Evolutionary conservation across 2,329 filamentous ascomycete species (phyloP).

Genomic region (Plenodomus lindquistii): DNA sequence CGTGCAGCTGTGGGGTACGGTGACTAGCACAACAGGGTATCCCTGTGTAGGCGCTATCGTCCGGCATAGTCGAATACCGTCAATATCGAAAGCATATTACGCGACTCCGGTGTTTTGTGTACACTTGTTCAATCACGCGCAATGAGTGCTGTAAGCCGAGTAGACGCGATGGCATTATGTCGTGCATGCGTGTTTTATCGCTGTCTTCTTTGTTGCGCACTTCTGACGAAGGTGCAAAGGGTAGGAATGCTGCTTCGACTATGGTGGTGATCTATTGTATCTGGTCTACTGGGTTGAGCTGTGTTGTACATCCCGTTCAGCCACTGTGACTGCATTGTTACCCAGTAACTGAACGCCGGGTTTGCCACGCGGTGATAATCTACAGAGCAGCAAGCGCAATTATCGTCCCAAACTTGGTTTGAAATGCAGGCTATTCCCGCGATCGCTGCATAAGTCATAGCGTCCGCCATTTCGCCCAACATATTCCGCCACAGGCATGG

Average conservation of each 20-base stretch:
- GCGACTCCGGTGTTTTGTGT: constrained; percentile 1
- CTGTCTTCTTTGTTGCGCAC: not conserved
- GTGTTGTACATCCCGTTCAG: not conserved
- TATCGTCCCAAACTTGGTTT: not conserved
- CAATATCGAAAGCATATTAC: constrained; percentile 10
- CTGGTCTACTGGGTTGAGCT: too few relatives aligned
- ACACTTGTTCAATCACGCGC: not conserved
- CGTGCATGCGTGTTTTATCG: not conserved
- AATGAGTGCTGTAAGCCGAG: not conserved
- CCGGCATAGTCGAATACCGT: constrained; percentile 3
- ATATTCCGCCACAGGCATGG: too few relatives aligned
- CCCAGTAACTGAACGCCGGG: not conserved
- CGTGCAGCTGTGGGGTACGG: constrained; percentile 10
- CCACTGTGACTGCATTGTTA: not conserved
- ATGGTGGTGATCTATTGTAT: too few relatives aligned
- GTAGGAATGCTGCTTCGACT: too few relatives aligned
- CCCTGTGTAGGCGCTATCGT: not conserved
- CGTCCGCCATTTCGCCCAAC: not conserved
- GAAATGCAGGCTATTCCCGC: not conserved
- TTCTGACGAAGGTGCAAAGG: not conserved
- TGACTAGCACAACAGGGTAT: not conserved
- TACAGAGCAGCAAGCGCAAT: not conserved
- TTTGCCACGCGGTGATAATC: not conserved
- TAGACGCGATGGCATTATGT: not conserved
- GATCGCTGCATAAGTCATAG: not conserved